These are phyloP conservation scores for Russula vinacea DNA, from an alignment of 768 basidiomycete genomes.

Conservation along the genomic window DNA sequence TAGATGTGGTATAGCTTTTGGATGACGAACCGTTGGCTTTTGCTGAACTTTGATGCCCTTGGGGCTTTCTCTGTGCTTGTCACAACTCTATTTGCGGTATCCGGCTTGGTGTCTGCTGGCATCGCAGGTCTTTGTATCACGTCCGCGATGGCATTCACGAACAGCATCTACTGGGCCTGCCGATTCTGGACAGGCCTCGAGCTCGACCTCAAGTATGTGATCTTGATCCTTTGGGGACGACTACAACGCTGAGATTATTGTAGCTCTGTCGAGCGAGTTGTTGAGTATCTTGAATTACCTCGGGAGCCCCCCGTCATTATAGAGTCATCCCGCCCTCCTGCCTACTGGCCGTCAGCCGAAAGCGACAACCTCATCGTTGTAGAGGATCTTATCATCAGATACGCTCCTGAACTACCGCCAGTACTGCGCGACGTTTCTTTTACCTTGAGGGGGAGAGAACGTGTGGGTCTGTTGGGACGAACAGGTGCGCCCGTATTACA, in stretches of 20 bases:
- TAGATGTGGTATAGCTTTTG: constrained; percentile 85
- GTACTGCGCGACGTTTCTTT: constrained; percentile 79
- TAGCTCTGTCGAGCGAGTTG: constrained; percentile 86
- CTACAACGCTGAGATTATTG: constrained; percentile 11
- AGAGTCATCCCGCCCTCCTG: constrained; percentile 72
- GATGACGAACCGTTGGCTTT: constrained; percentile 87
- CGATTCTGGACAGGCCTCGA: constrained; percentile 57
- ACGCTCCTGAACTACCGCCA: constrained; percentile 78
- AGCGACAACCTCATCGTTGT: constrained; percentile 59
- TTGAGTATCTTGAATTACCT: constrained; percentile 87
- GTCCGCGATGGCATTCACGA: constrained; percentile 62
- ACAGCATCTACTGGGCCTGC: constrained; percentile 50
- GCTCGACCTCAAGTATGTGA: constrained; percentile 67
- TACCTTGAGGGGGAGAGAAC: constrained; percentile 62
- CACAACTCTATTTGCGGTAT: constrained; percentile 74
- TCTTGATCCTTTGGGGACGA: constrained; percentile 3
- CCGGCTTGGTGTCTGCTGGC: constrained; percentile 56
- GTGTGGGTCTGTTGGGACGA: constrained; percentile 76
- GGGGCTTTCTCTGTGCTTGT: constrained; percentile 70
- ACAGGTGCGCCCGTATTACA: constrained; percentile 46
- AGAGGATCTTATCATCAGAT: constrained; percentile 75
- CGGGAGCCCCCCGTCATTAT: constrained; percentile 81
- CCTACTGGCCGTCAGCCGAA: constrained; percentile 86
- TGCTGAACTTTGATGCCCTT: constrained; percentile 77
- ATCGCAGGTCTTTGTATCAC: constrained; percentile 73